Evolutionary conservation across 306 rosid genomes (phyloP).

Genomic region (Malus fusca): DNA sequence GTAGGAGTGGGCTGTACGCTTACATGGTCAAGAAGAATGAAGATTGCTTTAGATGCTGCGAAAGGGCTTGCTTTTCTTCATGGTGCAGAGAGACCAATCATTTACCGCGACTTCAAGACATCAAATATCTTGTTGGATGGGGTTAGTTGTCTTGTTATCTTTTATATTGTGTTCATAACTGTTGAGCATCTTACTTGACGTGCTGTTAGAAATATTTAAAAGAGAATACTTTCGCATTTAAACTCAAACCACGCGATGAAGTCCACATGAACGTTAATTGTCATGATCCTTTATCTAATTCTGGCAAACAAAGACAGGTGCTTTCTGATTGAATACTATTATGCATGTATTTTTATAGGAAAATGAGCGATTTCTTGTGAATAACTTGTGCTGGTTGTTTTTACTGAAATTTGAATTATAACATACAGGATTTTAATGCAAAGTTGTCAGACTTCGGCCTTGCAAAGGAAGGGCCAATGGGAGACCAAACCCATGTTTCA

Average conservation of each 20-base stretch:
- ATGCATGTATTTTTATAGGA: neutral
- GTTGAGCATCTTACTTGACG: neutral
- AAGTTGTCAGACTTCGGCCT: constrained; percentile 94
- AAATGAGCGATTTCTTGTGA: constrained; percentile 11
- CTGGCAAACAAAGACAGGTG: neutral
- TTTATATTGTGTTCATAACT: neutral
- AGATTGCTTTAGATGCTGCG: constrained; percentile 91
- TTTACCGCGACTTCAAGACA: constrained; percentile 98
- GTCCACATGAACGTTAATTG: neutral
- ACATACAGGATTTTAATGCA: constrained; percentile 73
- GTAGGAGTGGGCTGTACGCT: constrained; percentile 82
- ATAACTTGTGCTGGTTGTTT: neutral
- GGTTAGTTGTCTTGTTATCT: constrained; percentile 46
- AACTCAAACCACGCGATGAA: neutral
- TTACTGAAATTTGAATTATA: constrained; percentile 22
- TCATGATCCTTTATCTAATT: neutral
- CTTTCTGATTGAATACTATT: neutral
- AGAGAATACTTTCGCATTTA: neutral
- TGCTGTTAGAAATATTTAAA: neutral
- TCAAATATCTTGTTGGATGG: constrained; percentile 84
- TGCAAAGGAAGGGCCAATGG: constrained; percentile 97
- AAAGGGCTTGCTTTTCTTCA: constrained; percentile 99
- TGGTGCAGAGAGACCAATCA: constrained; percentile 81
- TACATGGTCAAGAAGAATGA: constrained; percentile 91
- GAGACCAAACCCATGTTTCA: constrained; percentile 95